These are phyloP conservation scores for Juglanconis oblonga DNA, from an alignment of 2,329 filamentous ascomycete species.

Conservation along the genomic window DNA sequence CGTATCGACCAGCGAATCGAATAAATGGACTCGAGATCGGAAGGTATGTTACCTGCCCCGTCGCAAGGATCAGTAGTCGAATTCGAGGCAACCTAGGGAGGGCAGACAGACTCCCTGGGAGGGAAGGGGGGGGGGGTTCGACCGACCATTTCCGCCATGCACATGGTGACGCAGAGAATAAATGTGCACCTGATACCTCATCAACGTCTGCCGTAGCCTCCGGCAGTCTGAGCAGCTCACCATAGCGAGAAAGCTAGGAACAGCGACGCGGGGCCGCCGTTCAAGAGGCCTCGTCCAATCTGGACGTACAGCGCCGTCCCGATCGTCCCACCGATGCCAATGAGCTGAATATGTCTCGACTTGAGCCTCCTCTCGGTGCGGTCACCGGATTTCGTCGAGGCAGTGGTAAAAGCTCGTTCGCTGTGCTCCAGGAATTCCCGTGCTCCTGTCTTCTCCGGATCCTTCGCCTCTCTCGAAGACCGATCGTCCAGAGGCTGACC, in stretches of 20 bases:
- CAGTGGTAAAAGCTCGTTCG: not conserved
- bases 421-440: not conserved
- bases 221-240: constrained; percentile 24
- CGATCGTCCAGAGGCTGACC: not conserved
- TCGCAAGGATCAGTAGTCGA: not conserved
- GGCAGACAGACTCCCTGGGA: not conserved
- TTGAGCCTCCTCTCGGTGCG: not conserved
- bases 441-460: not conserved
- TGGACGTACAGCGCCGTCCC: constrained; percentile 59
- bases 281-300: constrained; percentile 56
- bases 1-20: constrained; percentile 70
- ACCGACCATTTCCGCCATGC: constrained; percentile 67
- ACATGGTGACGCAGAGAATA: constrained; percentile 57
- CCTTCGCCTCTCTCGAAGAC: not conserved
- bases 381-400: not conserved
- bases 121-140: no score
- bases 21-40: constrained; percentile 78
- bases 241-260: constrained; percentile 60
- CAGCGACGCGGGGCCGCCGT: constrained; percentile 57
- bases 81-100: not conserved
- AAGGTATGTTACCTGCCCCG: constrained; percentile 54
- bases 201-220: not conserved
- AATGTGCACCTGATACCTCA: constrained; percentile 44
- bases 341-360: constrained; percentile 50
- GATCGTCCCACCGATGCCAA: constrained; percentile 61